Conservation (phyloP, 1,284 basidiomycete genomes). For the Ustilago crameri region DNA sequence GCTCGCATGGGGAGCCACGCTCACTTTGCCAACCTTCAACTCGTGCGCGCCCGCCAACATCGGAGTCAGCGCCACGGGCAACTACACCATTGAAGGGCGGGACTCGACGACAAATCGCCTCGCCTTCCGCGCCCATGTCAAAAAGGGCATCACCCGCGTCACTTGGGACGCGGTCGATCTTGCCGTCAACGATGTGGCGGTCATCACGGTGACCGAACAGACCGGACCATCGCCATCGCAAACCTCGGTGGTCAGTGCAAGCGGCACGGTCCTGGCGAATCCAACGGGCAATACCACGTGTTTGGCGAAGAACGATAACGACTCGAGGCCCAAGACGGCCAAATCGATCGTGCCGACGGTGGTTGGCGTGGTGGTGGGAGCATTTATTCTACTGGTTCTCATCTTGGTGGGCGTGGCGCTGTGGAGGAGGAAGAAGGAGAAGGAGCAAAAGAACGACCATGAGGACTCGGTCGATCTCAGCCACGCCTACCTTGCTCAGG, state of each 20-base stretch:
- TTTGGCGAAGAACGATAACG: not conserved
- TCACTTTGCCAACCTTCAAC: constrained; percentile 27
- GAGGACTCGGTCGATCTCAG: constrained; percentile 19
- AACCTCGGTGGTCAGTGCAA: constrained; percentile 1
- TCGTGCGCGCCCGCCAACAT: constrained; percentile 35
- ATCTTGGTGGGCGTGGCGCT: constrained; percentile 28
- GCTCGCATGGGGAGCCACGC: not conserved
- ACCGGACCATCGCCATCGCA: constrained; percentile 1
- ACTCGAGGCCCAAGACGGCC: constrained; percentile 12
- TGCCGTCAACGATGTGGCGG: constrained; percentile 14
- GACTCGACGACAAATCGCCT: constrained; percentile 21
- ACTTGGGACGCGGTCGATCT: constrained; percentile 35
- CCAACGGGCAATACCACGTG: constrained; percentile 26
- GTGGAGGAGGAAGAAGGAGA: constrained; percentile 33
- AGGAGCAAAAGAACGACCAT: constrained; percentile 14
- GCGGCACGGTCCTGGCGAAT: constrained; percentile 10
- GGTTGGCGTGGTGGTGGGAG: constrained; percentile 24
- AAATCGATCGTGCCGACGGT: constrained; percentile 28
- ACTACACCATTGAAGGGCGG: constrained; percentile 40
- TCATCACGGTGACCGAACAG: constrained; percentile 28
- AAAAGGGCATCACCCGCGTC: constrained; percentile 9
- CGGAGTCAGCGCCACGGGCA: constrained; percentile 22
- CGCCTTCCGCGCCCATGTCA: constrained; percentile 20
- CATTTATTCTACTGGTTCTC: constrained; percentile 20
- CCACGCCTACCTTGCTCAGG: constrained; percentile 6